phyloP scores from a whole-genome alignment of 2,329 filamentous ascomycete genomes.

The Penicillium hesseltinei region DNA sequence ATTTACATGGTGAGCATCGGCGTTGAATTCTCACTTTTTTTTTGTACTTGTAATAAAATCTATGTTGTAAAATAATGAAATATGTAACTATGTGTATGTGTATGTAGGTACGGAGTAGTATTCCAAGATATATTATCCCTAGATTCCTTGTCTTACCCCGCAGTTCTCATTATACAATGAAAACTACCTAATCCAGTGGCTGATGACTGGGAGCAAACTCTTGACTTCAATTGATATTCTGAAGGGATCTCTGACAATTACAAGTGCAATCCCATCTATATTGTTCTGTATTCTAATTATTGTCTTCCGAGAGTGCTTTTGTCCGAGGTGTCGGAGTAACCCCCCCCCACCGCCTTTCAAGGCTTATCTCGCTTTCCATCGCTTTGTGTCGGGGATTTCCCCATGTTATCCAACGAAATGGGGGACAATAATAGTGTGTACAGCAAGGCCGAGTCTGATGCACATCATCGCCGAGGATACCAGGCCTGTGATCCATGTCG shows the following conservation, averaged over 20 bases:
- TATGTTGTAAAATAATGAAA: background rate
- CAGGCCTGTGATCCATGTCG: constrained; percentile 51
- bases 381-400: constrained; percentile 26
- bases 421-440: constrained; percentile 21
- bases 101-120: background rate
- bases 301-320: background rate
- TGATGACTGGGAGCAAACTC: background rate
- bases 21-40: background rate
- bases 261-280: background rate
- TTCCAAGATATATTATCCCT: background rate
- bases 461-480: constrained; percentile 48
- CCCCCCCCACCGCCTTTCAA: constrained; percentile 34
- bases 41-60: background rate
- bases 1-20: background rate
- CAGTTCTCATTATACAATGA: constrained; percentile 26
- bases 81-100: background rate
- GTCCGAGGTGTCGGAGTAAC: constrained; percentile 16
- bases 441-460: constrained; percentile 33
- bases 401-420: constrained; percentile 27
- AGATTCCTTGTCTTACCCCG: constrained; percentile 26
- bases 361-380: constrained; percentile 43
- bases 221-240: background rate
- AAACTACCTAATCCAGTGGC: constrained; percentile 17
- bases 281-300: background rate
- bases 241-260: background rate